Evolutionary conservation across 2,329 filamentous ascomycete genomes (phyloP).

Genomic region (Epicoccum nigrum): DNA sequence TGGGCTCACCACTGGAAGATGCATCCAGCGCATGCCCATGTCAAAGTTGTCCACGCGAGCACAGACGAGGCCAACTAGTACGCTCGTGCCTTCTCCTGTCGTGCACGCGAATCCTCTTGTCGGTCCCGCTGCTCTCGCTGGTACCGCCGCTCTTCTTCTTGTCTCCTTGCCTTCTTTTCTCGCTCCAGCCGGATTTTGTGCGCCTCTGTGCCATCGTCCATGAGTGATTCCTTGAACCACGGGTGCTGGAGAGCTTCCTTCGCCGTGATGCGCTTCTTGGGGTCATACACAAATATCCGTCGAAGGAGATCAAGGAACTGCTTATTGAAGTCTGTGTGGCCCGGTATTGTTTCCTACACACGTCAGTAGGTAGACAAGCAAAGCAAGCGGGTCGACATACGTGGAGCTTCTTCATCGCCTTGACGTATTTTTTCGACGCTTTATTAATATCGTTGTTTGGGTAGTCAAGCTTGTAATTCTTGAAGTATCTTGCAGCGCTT

Average conservation of each 20-base stretch:
- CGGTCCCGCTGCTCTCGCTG: constrained; percentile 30
- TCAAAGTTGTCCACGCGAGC: constrained; percentile 20
- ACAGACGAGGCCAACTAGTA: constrained; percentile 20
- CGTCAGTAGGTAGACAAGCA: constrained; percentile 18
- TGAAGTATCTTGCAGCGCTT: constrained; percentile 58
- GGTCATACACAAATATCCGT: constrained; percentile 71
- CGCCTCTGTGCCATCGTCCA: constrained; percentile 71
- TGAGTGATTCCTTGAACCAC: constrained; percentile 69
- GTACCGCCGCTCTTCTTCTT: constrained; percentile 42
- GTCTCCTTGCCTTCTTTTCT: constrained; percentile 44
- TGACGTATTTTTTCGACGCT: constrained; percentile 69
- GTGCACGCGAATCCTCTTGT: constrained; percentile 10
- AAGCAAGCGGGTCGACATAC: constrained; percentile 49
- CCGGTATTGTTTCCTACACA: constrained; percentile 65
- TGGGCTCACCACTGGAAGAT: constrained; percentile 11
- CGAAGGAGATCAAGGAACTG: constrained; percentile 67
- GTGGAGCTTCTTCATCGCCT: constrained; percentile 68
- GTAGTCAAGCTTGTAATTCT: constrained; percentile 64
- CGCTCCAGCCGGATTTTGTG: constrained; percentile 60
- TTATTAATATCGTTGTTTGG: constrained; percentile 67
- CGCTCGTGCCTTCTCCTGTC: constrained; percentile 15
- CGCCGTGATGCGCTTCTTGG: constrained; percentile 68
- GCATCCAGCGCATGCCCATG: constrained; percentile 11
- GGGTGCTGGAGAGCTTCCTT: constrained; percentile 69
- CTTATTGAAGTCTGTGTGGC: constrained; percentile 64